These are phyloP conservation scores for Talaromyces stipitatus DNA, from an alignment of 495 filamentous ascomycete species.

Conservation along the genomic window DNA sequence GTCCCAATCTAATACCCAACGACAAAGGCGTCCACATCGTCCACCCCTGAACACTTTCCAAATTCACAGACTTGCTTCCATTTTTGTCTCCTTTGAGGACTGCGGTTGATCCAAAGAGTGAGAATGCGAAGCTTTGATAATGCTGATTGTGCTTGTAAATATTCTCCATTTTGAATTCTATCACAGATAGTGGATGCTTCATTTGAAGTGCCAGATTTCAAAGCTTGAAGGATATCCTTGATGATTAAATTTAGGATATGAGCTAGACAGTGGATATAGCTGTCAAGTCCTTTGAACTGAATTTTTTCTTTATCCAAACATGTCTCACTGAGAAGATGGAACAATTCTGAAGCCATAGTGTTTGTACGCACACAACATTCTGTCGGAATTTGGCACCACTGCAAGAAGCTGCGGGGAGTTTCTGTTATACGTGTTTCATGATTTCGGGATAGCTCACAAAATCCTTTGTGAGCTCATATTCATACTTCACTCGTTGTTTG, in stretches of 20 bases:
- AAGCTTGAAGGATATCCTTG: slow-evolving; percentile 8
- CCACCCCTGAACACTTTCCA: too few species aligned
- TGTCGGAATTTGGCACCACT: too few species aligned
- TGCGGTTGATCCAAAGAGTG: slow-evolving; percentile 10
- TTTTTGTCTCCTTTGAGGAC: slow-evolving; percentile 9
- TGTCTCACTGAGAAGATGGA: background rate
- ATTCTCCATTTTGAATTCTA: background rate
- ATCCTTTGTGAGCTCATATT: too few species aligned
- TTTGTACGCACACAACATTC: too few species aligned
- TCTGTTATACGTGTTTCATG: too few species aligned
- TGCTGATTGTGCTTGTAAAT: slow-evolving; percentile 3
- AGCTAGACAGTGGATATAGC: slow-evolving; percentile 12
- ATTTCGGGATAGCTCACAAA: too few species aligned
- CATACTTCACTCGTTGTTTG: too few species aligned
- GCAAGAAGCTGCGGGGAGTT: too few species aligned
- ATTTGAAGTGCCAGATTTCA: slow-evolving; percentile 1
- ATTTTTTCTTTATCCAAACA: background rate
- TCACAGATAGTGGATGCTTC: slow-evolving; percentile 2
- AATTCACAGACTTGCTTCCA: slow-evolving; percentile 6
- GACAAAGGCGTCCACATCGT: too few species aligned
- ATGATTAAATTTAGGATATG: slow-evolving; percentile 12
- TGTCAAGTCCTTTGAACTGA: slow-evolving; percentile 3
- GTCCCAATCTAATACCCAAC: too few species aligned
- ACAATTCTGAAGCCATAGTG: slow-evolving; percentile 9
- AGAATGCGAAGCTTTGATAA: slow-evolving; percentile 6